Evolutionary conservation across 768 basidiomycete species (phyloP).

Genomic region (Trametes cubensis): DNA sequence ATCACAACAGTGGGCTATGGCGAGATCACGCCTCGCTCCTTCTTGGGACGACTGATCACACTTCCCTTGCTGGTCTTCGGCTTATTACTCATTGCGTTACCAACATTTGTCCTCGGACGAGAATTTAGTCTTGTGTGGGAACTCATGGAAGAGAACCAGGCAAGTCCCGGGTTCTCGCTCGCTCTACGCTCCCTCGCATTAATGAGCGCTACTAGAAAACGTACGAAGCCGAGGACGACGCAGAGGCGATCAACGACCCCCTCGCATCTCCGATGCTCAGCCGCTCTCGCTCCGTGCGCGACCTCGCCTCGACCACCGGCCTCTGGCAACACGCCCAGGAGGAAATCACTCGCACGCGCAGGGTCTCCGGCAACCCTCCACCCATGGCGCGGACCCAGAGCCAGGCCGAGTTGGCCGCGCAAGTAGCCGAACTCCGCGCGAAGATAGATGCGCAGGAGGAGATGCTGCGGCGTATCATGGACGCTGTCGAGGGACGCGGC

Average conservation of each 20-base stretch:
- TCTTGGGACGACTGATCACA: constrained; percentile 84
- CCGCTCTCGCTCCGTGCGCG: constrained; percentile 13
- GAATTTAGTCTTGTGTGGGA: constrained; percentile 94
- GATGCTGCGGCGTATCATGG: constrained; percentile 44
- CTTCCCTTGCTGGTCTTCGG: constrained; percentile 87
- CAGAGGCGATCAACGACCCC: constrained; percentile 19
- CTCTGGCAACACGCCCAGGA: constrained; percentile 23
- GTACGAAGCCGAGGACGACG: constrained; percentile 17
- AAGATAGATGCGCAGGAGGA: constrained; percentile 62
- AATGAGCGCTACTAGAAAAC: constrained; percentile 3
- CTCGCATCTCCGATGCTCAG: constrained; percentile 24
- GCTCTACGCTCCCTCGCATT: neutral
- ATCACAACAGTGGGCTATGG: constrained; percentile 92
- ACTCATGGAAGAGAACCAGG: constrained; percentile 60
- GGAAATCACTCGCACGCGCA: constrained; percentile 14
- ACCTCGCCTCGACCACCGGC: constrained; percentile 11
- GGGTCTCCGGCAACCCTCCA: constrained; percentile 14
- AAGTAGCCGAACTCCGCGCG: constrained; percentile 59
- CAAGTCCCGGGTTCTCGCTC: constrained; percentile 27
- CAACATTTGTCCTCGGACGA: constrained; percentile 87
- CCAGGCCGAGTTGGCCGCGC: constrained; percentile 53
- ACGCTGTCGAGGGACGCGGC: constrained; percentile 32
- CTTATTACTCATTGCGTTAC: constrained; percentile 84
- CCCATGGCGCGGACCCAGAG: constrained; percentile 26
- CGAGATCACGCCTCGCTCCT: constrained; percentile 86